Base-by-base conservation (phyloP, 108 stramenopile genomes). In the Cyclotella choctawhatcheeana region DNA sequence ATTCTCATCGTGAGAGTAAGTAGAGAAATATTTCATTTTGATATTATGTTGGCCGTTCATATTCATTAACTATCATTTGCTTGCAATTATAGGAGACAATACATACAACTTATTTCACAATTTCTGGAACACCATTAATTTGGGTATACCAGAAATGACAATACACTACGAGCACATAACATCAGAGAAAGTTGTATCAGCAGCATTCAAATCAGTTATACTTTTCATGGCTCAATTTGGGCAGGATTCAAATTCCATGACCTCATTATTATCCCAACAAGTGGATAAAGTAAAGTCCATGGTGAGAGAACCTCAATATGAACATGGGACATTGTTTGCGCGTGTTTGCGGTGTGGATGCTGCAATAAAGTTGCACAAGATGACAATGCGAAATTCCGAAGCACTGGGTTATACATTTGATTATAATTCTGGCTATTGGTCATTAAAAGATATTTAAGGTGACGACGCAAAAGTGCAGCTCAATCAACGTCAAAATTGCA, bases 301-400 rank as follows among this genome's bases (percentile, higher is more conserved):
- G 14, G 26, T 67, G 14, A 67, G 35, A 32, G 67, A 67, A 16
- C 67, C 53, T 13, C 32, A 67, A 13, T 67, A 67, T 54, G 53
- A 67, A 30, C 67, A 67, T 20, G 67, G 67, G n/a, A 67, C 67
- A 20, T 40, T 67, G 53, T 1, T 67, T 26, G 52, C 67, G 22
- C n/a, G 20, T 1, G 33, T 67, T 33, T 67, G 67, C 30, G 67
- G 67, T 10, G 16, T 30, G 18, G 52, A 67, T 3, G 27, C 22
- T 54, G 67, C 67, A 33, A 34, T 1, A 40, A 54, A 33, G 1
- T 5, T 67, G 5, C 67, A 67, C 16, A 25, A 5, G 16, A 27
- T 14, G 13, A 66, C 64, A 14, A 21, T 21, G 16, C 27, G 10
- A 44, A n/a, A 44, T 29, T 31, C 64, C 2, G 64, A 66, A 50